Conservation (phyloP, 2,329 filamentous ascomycete species). For the Tolypocladium inflatum region DNA sequence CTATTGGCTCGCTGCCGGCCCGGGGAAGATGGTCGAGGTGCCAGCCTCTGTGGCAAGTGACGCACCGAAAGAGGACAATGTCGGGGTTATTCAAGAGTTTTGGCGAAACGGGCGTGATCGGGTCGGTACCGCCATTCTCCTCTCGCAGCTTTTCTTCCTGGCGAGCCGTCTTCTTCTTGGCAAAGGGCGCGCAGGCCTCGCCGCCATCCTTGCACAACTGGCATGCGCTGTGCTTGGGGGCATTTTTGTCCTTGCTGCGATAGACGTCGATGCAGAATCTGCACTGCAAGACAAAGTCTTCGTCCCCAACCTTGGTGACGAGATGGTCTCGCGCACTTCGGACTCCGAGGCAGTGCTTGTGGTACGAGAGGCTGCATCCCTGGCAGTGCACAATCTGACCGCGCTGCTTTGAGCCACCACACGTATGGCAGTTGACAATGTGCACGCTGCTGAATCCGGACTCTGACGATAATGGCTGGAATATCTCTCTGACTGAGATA, state of each 20-base stretch:
- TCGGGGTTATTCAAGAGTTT: constrained; percentile 63
- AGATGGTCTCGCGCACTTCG: constrained; percentile 72
- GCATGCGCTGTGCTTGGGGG: constrained; percentile 65
- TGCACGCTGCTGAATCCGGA: constrained; percentile 64
- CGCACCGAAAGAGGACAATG: constrained; percentile 78
- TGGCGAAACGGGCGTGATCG: constrained; percentile 53
- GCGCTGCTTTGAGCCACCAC: constrained; percentile 34
- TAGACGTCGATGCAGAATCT: constrained; percentile 67
- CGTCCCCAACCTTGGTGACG: constrained; percentile 72
- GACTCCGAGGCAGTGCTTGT: constrained; percentile 71
- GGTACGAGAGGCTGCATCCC: constrained; percentile 77
- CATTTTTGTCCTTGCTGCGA: constrained; percentile 56
- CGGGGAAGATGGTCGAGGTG: constrained; percentile 76
- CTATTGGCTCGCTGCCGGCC: constrained; percentile 19
- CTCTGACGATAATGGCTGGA: constrained; percentile 50
- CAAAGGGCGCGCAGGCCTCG: constrained; percentile 64
- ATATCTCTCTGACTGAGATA: constrained; percentile 63
- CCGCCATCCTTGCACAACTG: constrained; percentile 59
- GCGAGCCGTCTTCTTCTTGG: constrained; percentile 58
- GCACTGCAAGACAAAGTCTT: constrained; percentile 82
- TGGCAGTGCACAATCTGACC: constrained; percentile 79
- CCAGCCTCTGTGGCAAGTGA: constrained; percentile 64
- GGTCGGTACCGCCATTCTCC: constrained; percentile 71
- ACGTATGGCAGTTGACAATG: constrained; percentile 62
- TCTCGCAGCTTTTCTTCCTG: constrained; percentile 78